phyloP scores from a whole-genome alignment of 2,329 filamentous ascomycete genomes.

The Trichoderma koningii region DNA sequence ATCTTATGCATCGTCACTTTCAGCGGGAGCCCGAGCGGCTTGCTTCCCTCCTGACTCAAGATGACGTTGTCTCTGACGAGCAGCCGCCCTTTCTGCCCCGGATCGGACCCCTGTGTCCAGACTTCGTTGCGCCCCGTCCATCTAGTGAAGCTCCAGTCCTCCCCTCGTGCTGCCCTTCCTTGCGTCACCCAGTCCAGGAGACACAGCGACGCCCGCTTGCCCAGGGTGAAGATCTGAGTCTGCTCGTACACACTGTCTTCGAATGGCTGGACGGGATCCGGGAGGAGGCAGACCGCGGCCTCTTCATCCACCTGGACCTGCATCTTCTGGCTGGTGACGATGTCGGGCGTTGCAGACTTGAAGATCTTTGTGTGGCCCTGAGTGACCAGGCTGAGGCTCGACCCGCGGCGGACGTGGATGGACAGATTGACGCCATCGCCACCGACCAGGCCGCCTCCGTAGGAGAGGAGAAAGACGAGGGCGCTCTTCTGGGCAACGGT shows the following conservation, averaged over 20 bases:
- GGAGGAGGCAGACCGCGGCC: constrained; percentile 67
- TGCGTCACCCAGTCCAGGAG: constrained; percentile 93
- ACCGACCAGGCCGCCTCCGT: constrained; percentile 88
- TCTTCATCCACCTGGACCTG: constrained; percentile 52
- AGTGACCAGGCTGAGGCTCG: constrained; percentile 68
- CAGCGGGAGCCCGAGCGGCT: constrained; percentile 46
- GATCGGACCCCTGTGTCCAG: constrained; percentile 52
- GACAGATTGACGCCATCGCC: constrained; percentile 78
- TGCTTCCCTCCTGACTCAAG: constrained; percentile 59
- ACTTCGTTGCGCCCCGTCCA: constrained; percentile 90
- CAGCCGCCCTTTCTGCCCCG: constrained; percentile 54
- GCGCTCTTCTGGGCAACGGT: constrained; percentile 66
- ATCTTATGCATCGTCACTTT: constrained; percentile 70
- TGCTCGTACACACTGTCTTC: constrained; percentile 82
- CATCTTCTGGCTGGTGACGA: constrained; percentile 61
- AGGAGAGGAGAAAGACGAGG: constrained; percentile 87
- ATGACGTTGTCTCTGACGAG: constrained; percentile 84
- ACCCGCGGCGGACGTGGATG: constrained; percentile 63
- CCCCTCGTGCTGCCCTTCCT: constrained; percentile 79
- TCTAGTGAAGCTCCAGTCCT: constrained; percentile 79
- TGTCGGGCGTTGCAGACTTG: constrained; percentile 65
- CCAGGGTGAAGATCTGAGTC: constrained; percentile 72
- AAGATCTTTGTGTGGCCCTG: constrained; percentile 95
- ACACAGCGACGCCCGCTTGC: constrained; percentile 65
- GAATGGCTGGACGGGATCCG: constrained; percentile 93